Percentiles rank a stretch among this genome's conserved stretches.
phyloP scores from a whole-genome alignment of 2,329 filamentous ascomycete genomes.

The Aspergillus latus region DNA sequence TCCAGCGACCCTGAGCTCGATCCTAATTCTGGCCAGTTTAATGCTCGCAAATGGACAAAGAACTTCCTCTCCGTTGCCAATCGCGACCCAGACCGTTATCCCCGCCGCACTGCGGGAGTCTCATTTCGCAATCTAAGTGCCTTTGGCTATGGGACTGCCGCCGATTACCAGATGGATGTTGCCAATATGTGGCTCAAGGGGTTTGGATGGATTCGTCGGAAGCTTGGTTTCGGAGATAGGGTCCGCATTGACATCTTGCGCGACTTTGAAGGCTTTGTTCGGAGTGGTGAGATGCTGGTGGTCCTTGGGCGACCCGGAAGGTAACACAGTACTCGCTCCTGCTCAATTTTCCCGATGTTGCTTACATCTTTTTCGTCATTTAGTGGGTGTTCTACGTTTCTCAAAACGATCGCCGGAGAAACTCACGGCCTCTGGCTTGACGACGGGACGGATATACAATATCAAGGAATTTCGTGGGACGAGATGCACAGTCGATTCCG shows the following conservation, averaged over 20 bases:
- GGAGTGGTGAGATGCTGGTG: slow-evolving; percentile 56
- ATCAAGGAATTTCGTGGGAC: slow-evolving; percentile 64
- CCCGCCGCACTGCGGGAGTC: slow-evolving; percentile 39
- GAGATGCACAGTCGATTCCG: slow-evolving; percentile 75
- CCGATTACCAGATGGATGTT: slow-evolving; percentile 48
- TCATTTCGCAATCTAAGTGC: slow-evolving; percentile 48
- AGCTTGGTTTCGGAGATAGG: slow-evolving; percentile 34
- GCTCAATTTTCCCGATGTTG: background rate
- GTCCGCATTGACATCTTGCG: slow-evolving; percentile 59
- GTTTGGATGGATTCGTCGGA: slow-evolving; percentile 27
- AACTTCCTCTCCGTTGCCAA: slow-evolving; percentile 37
- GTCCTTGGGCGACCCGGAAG: slow-evolving; percentile 53
- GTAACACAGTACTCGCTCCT: slow-evolving; percentile 20
- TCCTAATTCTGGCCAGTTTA: slow-evolving; percentile 44
- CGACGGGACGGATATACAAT: slow-evolving; percentile 72
- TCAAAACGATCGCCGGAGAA: slow-evolving; percentile 82
- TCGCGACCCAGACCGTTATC: slow-evolving; percentile 34
- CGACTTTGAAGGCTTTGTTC: slow-evolving; percentile 62
- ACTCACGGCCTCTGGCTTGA: slow-evolving; percentile 77
- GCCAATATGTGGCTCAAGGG: slow-evolving; percentile 44
- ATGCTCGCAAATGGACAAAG: slow-evolving; percentile 47
- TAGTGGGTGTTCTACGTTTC: slow-evolving; percentile 70
- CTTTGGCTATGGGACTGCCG: slow-evolving; percentile 44
- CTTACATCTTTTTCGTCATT: background rate
- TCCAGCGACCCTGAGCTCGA: slow-evolving; percentile 40